Conservation (phyloP, 2,329 filamentous ascomycete species). For the Pseudogymnoascus sp. region DNA sequence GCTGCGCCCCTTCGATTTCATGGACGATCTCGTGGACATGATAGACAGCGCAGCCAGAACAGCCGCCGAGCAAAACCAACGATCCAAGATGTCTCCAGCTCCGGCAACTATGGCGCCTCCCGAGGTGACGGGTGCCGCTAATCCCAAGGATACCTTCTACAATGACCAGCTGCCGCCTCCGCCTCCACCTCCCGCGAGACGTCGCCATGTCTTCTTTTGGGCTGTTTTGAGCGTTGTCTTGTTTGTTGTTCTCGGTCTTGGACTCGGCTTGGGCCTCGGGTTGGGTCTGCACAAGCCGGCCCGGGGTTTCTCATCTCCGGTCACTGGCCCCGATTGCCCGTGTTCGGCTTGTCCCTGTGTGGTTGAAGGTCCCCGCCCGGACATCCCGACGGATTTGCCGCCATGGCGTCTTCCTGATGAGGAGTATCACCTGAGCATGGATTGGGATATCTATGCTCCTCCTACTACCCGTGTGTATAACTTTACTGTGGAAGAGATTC, state of each 20-base stretch:
- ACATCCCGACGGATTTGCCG: not conserved
- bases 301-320: conserved; percentile 6
- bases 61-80: not conserved
- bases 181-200: not conserved
- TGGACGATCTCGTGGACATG: not conserved
- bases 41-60: not conserved
- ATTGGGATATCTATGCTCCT: conserved; percentile 20
- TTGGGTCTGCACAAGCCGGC: conserved; percentile 18
- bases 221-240: not conserved
- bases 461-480: conserved; percentile 20
- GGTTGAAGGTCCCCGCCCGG: not conserved
- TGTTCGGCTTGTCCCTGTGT: not conserved
- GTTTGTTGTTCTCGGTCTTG: conserved; percentile 15
- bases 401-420: conserved; percentile 16
- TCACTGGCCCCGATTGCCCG: not conserved
- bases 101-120: not conserved
- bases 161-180: not conserved
- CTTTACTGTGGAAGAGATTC: conserved; percentile 19
- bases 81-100: not conserved
- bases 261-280: conserved; percentile 19
- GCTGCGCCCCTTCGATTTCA: not conserved
- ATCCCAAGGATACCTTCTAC: not conserved
- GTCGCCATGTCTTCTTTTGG: not conserved
- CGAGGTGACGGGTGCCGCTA: not conserved
- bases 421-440: conserved; percentile 20